Evolutionary conservation across 2,329 filamentous ascomycete genomes (phyloP).

Genomic region (Ceratocystis destructans): DNA sequence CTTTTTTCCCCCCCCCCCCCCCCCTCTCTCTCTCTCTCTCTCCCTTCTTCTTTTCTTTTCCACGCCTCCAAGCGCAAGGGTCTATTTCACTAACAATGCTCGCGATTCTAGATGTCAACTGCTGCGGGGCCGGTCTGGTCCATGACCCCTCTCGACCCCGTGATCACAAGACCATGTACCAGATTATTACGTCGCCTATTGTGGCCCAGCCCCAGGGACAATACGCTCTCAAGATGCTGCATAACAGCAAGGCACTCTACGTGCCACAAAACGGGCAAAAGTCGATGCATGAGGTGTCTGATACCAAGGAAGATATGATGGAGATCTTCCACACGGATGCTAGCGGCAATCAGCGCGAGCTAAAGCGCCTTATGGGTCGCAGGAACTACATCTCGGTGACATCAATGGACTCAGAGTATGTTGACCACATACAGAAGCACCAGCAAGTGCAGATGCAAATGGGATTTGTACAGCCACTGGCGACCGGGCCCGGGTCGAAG

Average conservation of each 20-base stretch:
- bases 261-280: constrained; percentile 75
- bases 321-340: constrained; percentile 96
- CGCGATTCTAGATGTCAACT: constrained; percentile 55
- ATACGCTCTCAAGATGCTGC: constrained; percentile 87
- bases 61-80: background rate
- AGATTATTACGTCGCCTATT: constrained; percentile 84
- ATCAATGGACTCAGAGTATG: constrained; percentile 79
- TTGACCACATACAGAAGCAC: constrained; percentile 27
- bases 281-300: constrained; percentile 58
- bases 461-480: constrained; percentile 21
- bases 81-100: constrained; percentile 12
- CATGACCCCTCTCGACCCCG: constrained; percentile 84
- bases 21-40: background rate
- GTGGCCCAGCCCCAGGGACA: constrained; percentile 74
- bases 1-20: too few species aligned
- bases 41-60: background rate
- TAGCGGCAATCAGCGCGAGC: constrained; percentile 64
- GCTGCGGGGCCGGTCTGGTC: constrained; percentile 79
- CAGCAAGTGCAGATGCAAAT: constrained; percentile 13
- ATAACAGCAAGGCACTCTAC: constrained; percentile 86
- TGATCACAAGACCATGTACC: constrained; percentile 99
- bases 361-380: constrained; percentile 84
- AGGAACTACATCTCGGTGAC: constrained; percentile 88
- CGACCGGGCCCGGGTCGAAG: constrained; percentile 40
- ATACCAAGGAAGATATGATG: constrained; percentile 99